These are phyloP conservation scores for Urostyla sp. DNA, from an alignment of 73 alveolate genomes.

Conservation along the genomic window DNA sequence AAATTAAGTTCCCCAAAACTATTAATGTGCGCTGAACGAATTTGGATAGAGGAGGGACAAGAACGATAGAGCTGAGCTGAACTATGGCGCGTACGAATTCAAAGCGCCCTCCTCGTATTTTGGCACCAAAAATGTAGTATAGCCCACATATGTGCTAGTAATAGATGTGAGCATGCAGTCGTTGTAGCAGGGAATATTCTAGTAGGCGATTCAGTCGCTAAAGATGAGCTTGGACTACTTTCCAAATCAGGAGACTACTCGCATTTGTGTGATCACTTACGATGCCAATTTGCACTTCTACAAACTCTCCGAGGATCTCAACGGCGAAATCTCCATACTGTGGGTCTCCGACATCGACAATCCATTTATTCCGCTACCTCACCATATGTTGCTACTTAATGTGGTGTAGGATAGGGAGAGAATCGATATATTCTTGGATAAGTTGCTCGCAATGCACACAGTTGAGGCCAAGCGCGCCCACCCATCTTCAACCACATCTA, in stretches of 20 bases:
- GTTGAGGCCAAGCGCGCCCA: slow-evolving; percentile 23
- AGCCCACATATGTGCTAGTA: slow-evolving; percentile 64
- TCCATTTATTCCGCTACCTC: slow-evolving; percentile 85
- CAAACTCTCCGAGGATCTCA: slow-evolving; percentile 60
- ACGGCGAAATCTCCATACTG: slow-evolving; percentile 68
- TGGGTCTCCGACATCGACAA: slow-evolving; percentile 71
- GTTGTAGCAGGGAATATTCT: slow-evolving; percentile 60
- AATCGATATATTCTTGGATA: slow-evolving; percentile 74
- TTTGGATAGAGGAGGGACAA: slow-evolving; percentile 71
- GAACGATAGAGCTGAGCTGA: slow-evolving; percentile 72
- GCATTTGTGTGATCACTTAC: slow-evolving; percentile 74
- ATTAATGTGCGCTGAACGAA: slow-evolving; percentile 33
- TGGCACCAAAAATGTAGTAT: slow-evolving; percentile 1
- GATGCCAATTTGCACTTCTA: slow-evolving; percentile 75
- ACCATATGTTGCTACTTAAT: slow-evolving; percentile 68
- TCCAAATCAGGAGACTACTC: slow-evolving; percentile 77
- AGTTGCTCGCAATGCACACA: slow-evolving; percentile 53
- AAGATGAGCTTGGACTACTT: slow-evolving; percentile 69
- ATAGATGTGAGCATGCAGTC: slow-evolving; percentile 74
- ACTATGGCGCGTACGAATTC: slow-evolving; percentile 80
- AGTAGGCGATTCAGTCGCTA: slow-evolving; percentile 58
- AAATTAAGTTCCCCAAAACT: slow-evolving; percentile 71
- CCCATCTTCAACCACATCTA: slow-evolving; percentile 22
- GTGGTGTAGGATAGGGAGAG: slow-evolving; percentile 74
- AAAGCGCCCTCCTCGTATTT: slow-evolving; percentile 71